Conservation (phyloP, 2,329 filamentous ascomycete genomes). For the Bipolaris sorokiniana region DNA sequence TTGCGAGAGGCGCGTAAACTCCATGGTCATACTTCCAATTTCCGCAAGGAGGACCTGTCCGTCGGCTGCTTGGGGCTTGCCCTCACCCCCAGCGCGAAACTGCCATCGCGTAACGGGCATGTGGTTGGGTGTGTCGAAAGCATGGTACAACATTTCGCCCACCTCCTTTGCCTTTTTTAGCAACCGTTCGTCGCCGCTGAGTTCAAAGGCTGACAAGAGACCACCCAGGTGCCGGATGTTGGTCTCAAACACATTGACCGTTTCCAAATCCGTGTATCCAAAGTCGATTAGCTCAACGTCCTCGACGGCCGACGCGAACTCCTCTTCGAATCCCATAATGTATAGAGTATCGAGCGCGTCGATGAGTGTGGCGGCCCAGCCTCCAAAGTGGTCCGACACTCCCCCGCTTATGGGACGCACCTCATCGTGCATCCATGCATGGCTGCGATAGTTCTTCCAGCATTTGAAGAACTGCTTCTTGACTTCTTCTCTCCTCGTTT, state of each 20-base stretch:
- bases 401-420: conserved; percentile 53
- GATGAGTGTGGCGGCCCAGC: conserved; percentile 56
- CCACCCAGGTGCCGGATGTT: conserved; percentile 85
- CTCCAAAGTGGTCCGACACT: conserved; percentile 52
- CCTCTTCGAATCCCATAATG: conserved; percentile 57
- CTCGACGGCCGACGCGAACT: conserved; percentile 55
- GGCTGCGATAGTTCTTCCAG: conserved; percentile 53
- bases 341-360: conserved; percentile 56
- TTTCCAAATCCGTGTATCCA: conserved; percentile 45
- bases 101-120: conserved; percentile 71
- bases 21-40: conserved; percentile 56
- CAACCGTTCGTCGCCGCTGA: conserved; percentile 75
- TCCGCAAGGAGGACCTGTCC: conserved; percentile 53
- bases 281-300: conserved; percentile 54
- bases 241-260: conserved; percentile 58
- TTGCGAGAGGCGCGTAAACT: conserved; percentile 56
- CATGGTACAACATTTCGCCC: conserved; percentile 78
- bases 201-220: conserved; percentile 82
- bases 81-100: conserved; percentile 47
- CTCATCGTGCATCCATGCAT: conserved; percentile 59
- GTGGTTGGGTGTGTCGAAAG: conserved; percentile 90
- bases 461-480: conserved; percentile 52
- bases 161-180: conserved; percentile 80
- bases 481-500: conserved; percentile 47
- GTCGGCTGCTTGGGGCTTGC: conserved; percentile 50